phyloP scores from a whole-genome alignment of 148 eudicot species.

The Fallopia convolvulus region DNA sequence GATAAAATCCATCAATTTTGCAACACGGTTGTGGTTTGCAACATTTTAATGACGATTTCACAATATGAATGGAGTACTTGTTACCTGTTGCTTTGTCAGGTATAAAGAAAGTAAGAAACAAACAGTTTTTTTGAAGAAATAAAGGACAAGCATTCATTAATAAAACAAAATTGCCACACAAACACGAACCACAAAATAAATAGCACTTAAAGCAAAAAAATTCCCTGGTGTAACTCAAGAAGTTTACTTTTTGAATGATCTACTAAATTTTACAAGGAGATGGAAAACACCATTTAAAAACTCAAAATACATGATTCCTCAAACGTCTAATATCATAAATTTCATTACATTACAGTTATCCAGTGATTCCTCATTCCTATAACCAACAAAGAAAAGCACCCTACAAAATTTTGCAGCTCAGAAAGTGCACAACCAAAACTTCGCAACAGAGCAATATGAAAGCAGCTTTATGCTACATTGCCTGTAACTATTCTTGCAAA shows the following conservation, averaged over 20 bases:
- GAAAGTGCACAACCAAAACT: not conserved
- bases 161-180: too few species aligned
- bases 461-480: not conserved
- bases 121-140: too few species aligned
- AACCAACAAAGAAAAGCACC: not conserved
- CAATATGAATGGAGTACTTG: too few species aligned
- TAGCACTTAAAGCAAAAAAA: too few species aligned
- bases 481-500: not conserved
- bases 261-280: not conserved
- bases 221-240: too few species aligned
- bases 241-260: not conserved
- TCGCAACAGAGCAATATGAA: not conserved
- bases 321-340: not conserved
- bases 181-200: too few species aligned
- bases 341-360: not conserved
- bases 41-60: too few species aligned
- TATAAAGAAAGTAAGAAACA: too few species aligned
- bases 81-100: too few species aligned
- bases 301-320: not conserved
- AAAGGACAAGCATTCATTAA: too few species aligned
- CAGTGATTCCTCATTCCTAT: not conserved
- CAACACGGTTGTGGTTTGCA: too few species aligned
- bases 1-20: too few species aligned
- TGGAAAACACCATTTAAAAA: not conserved
- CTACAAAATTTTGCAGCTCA: slow-evolving; percentile 3